Percentiles rank a stretch among this genome's conserved stretches.
phyloP scores from a whole-genome alignment of 2,329 filamentous ascomycete genomes.

The Incumbomyces delicatus region DNA sequence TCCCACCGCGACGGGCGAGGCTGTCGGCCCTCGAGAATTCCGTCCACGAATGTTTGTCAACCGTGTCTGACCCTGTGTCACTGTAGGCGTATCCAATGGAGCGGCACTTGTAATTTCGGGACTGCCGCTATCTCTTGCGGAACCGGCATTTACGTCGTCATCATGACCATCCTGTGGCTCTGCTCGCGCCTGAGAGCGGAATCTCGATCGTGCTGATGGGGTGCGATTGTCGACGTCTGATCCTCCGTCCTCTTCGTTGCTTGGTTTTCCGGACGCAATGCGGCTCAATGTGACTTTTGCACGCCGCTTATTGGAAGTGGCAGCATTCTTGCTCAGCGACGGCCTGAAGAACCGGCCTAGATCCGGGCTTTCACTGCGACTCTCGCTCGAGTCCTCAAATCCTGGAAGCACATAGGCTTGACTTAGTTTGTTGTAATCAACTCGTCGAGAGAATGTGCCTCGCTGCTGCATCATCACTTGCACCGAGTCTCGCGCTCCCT shows the following conservation, averaged over 20 bases:
- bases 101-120: neutral
- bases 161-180: constrained; percentile 5
- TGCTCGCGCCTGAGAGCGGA: constrained; percentile 1
- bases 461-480: constrained; percentile 19
- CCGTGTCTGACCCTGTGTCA: neutral
- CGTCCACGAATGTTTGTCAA: neutral
- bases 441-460: constrained; percentile 16
- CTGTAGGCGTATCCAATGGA: neutral
- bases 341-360: constrained; percentile 7
- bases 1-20: neutral
- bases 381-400: constrained; percentile 5
- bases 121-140: neutral
- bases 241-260: constrained; percentile 1
- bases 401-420: constrained; percentile 14
- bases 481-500: constrained; percentile 16
- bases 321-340: neutral
- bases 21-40: neutral
- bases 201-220: constrained; percentile 2
- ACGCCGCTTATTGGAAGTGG: neutral
- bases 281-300: neutral
- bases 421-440: constrained; percentile 19
- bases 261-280: neutral
- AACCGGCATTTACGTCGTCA: constrained; percentile 5
- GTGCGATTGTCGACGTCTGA: neutral
- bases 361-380: constrained; percentile 2